Evolutionary conservation across 2,329 filamentous ascomycete species (phyloP).

Genomic region (Emergomyces africanus): DNA sequence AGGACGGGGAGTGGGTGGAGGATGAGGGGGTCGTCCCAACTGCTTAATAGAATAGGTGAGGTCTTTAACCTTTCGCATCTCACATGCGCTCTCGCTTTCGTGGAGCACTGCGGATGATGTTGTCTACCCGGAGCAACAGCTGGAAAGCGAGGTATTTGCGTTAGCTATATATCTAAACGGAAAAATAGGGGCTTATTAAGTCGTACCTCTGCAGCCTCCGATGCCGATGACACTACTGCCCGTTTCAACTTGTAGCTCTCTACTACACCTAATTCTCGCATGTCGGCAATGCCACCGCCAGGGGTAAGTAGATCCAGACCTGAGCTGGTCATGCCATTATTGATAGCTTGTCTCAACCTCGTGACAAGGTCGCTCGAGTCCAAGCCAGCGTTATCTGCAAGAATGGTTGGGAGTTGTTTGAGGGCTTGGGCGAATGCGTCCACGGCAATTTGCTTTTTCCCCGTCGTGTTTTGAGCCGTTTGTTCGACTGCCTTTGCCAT

Average conservation of each 20-base stretch:
- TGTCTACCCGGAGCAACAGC: constrained; percentile 87
- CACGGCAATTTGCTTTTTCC: constrained; percentile 93
- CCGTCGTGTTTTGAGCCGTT: constrained; percentile 83
- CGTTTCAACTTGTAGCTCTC: constrained; percentile 98
- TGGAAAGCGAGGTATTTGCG: constrained; percentile 29
- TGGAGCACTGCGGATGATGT: constrained; percentile 91
- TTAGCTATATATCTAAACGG: constrained; percentile 9
- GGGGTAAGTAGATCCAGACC: constrained; percentile 81
- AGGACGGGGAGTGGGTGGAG: background rate
- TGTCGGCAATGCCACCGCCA: constrained; percentile 85
- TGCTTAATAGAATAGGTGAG: background rate
- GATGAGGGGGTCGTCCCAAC: background rate
- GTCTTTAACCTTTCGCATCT: constrained; percentile 8
- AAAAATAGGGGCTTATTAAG: background rate
- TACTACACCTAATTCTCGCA: constrained; percentile 88
- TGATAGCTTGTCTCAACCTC: constrained; percentile 82
- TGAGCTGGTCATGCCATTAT: constrained; percentile 85
- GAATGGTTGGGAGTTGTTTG: constrained; percentile 85
- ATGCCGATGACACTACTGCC: constrained; percentile 93
- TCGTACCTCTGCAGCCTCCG: constrained; percentile 87
- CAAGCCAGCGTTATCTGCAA: constrained; percentile 93
- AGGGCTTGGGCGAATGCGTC: constrained; percentile 80
- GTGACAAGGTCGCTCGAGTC: constrained; percentile 92
- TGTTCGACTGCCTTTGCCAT: constrained; percentile 98
- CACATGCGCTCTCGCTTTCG: constrained; percentile 66